These are phyloP conservation scores for Aspergillus quadrilineatus DNA, from an alignment of 2,329 filamentous ascomycete genomes.

Conservation along the genomic window DNA sequence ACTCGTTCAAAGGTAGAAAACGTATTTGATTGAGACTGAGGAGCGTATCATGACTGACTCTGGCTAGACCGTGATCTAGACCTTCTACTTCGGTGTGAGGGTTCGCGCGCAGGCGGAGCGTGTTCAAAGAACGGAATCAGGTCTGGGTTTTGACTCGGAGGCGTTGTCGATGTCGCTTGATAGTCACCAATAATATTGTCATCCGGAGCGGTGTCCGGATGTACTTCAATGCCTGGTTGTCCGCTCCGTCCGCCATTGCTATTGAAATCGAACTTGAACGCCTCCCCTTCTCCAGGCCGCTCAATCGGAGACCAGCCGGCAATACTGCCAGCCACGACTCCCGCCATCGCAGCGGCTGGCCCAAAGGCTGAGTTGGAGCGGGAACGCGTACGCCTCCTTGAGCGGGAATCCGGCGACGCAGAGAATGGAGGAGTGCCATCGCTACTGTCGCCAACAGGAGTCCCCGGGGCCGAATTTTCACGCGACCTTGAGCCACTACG, in stretches of 20 bases:
- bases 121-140: constrained; percentile 46
- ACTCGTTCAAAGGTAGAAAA: not conserved
- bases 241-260: constrained; percentile 41
- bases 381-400: constrained; percentile 52
- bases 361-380: constrained; percentile 60
- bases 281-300: constrained; percentile 38
- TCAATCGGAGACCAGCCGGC: constrained; percentile 65
- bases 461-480: constrained; percentile 52
- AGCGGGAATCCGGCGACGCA: constrained; percentile 55
- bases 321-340: constrained; percentile 64
- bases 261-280: constrained; percentile 38
- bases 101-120: constrained; percentile 35
- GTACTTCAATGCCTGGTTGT: constrained; percentile 48
- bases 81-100: constrained; percentile 36
- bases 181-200: constrained; percentile 46
- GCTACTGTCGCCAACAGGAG: constrained; percentile 53
- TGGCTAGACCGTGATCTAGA: constrained; percentile 38
- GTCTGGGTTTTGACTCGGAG: constrained; percentile 50
- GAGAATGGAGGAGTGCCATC: constrained; percentile 41
- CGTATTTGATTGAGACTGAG: not conserved
- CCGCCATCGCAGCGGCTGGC: constrained; percentile 64
- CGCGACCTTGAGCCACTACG: constrained; percentile 43
- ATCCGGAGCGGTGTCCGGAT: constrained; percentile 46
- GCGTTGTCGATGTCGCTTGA: constrained; percentile 34
- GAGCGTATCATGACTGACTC: not conserved